A percentile compares a stretch with the other conserved stretches of the same genome.
Evolutionary conservation across 192 early-diverging fungal genomes (phyloP).

Genomic region (Podila verticillata): DNA sequence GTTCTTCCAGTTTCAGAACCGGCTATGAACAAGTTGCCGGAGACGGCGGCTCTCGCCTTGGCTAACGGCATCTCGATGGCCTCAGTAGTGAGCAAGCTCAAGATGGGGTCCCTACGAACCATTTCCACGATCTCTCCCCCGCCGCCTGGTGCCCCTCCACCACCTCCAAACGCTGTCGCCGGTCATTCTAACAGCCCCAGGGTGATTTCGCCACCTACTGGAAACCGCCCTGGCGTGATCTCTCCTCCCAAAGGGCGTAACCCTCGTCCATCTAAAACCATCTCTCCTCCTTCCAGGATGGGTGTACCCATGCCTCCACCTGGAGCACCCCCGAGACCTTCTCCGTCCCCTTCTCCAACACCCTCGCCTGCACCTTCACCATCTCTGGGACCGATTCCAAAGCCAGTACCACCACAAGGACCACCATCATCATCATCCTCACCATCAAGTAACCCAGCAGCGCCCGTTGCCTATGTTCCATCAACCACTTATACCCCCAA

Average conservation of each 20-base stretch:
- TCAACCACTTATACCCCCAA: slow-evolving; percentile 8
- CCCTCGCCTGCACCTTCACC: slow-evolving; percentile 6
- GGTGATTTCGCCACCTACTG: slow-evolving; percentile 34
- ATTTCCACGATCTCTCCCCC: slow-evolving; percentile 48
- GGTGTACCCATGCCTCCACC: not conserved
- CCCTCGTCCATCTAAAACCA: slow-evolving; percentile 27
- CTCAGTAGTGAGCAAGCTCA: slow-evolving; percentile 31
- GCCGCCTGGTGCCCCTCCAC: slow-evolving; percentile 37
- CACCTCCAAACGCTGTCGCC: slow-evolving; percentile 35
- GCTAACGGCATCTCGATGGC: slow-evolving; percentile 25
- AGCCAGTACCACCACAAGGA: slow-evolving; percentile 17
- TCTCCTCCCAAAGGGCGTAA: slow-evolving; percentile 16
- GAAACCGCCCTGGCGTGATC: not conserved
- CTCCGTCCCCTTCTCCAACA: slow-evolving; percentile 9
- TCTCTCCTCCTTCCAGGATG: slow-evolving; percentile 29
- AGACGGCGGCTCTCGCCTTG: slow-evolving; percentile 19
- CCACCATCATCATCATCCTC: slow-evolving; percentile 17
- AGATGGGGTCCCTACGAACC: slow-evolving; percentile 16
- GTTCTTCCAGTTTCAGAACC: not conserved
- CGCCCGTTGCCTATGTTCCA: slow-evolving; percentile 1
- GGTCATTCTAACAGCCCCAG: slow-evolving; percentile 41
- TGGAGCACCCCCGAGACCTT: not conserved
- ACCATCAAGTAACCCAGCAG: not conserved
- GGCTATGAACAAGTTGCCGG: slow-evolving; percentile 23
- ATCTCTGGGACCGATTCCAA: slow-evolving; percentile 16